Evolutionary conservation across 306 rosid genomes (phyloP).

Genomic region (Cucurbita argyrosperma): DNA sequence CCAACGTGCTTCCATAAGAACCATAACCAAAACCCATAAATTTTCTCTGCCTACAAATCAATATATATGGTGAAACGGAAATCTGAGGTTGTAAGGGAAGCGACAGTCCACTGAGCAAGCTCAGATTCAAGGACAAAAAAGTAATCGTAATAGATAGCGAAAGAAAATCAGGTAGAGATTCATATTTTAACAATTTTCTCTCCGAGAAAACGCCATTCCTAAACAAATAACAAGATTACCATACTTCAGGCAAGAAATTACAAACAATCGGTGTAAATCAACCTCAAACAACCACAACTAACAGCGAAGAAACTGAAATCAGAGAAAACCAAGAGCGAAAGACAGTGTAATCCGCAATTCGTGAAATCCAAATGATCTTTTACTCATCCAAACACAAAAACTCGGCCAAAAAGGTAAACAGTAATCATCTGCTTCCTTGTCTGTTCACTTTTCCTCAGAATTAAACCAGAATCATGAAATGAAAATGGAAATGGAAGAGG

Average conservation of each 20-base stretch:
- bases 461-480: not conserved
- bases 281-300: not conserved
- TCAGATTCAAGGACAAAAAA: not conserved
- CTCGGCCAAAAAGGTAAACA: not conserved
- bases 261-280: not conserved
- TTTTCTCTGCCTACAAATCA: not conserved
- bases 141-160: not conserved
- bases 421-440: not conserved
- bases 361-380: not conserved
- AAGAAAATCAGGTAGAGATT: not conserved
- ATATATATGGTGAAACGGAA: not conserved
- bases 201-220: not conserved
- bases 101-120: not conserved
- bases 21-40: not conserved
- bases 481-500: not conserved
- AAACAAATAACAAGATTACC: not conserved
- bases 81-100: not conserved
- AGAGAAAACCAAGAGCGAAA: not conserved
- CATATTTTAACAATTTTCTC: not conserved
- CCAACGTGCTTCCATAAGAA: not conserved
- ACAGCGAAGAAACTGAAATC: not conserved
- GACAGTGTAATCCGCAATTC: not conserved
- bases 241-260: not conserved
- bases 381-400: not conserved
- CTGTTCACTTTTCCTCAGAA: not conserved